phyloP scores from a whole-genome alignment of 2,329 filamentous ascomycete genomes.

The Tricladium varicosporioides region DNA sequence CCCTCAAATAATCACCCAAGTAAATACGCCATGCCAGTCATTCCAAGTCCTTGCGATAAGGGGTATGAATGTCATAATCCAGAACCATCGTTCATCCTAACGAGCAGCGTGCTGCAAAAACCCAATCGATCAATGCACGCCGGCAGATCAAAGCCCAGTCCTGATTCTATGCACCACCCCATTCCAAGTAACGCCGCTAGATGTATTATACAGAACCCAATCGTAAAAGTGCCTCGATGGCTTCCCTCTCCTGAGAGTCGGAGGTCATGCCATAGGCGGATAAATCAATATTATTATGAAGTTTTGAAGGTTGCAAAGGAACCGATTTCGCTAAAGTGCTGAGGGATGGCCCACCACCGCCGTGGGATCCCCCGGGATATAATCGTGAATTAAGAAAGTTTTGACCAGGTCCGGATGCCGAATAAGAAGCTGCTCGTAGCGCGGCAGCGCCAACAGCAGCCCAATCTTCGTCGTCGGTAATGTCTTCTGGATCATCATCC shows the following conservation, averaged over 20 bases:
- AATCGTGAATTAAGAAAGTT: constrained; percentile 48
- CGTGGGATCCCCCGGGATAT: constrained; percentile 42
- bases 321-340: constrained; percentile 31
- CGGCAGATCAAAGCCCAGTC: constrained; percentile 29
- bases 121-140: constrained; percentile 34
- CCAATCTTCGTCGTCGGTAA: constrained; percentile 97
- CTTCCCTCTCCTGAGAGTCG: constrained; percentile 75
- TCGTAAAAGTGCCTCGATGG: constrained; percentile 75
- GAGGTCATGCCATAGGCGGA: constrained; percentile 41
- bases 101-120: constrained; percentile 25
- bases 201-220: constrained; percentile 70
- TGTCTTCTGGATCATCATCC: constrained; percentile 77
- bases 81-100: constrained; percentile 25
- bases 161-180: constrained; percentile 26
- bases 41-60: constrained; percentile 23
- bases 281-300: constrained; percentile 49
- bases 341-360: constrained; percentile 35
- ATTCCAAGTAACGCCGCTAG: constrained; percentile 26
- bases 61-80: constrained; percentile 17
- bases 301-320: constrained; percentile 37
- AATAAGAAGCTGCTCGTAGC: constrained; percentile 67
- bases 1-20: constrained; percentile 17
- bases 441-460: constrained; percentile 83
- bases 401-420: constrained; percentile 51
- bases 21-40: constrained; percentile 24